phyloP scores from a whole-genome alignment of 2,329 filamentous ascomycete genomes.

The Paecilomyces formosus region DNA sequence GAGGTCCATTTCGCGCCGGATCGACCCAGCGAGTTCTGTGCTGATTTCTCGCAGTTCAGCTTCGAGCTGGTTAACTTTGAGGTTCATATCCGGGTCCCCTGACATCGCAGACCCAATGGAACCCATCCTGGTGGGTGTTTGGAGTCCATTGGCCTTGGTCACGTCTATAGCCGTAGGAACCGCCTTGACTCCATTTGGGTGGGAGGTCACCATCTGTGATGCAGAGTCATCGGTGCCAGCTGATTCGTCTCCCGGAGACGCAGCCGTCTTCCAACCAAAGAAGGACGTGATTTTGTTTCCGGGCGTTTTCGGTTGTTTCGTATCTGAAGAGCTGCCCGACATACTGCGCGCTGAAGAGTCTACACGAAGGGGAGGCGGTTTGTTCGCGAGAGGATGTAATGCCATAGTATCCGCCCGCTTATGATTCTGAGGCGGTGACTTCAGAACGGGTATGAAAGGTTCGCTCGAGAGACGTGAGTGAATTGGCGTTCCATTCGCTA shows the following conservation, averaged over 20 bases:
- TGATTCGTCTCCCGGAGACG: conserved; percentile 49
- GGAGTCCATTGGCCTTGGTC: conserved; percentile 45
- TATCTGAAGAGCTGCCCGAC: conserved; percentile 25
- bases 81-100: conserved; percentile 39
- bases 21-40: conserved; percentile 83
- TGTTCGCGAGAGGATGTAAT: conserved; percentile 32
- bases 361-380: conserved; percentile 37
- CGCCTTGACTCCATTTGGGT: conserved; percentile 24
- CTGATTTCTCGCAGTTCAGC: conserved; percentile 91
- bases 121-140: conserved; percentile 28
- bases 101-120: conserved; percentile 38
- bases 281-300: conserved; percentile 56
- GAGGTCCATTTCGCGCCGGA: conserved; percentile 89
- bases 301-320: conserved; percentile 43
- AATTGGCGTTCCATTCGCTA: conserved; percentile 30
- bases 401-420: conserved; percentile 37
- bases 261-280: conserved; percentile 57
- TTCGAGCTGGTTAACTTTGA: conserved; percentile 79
- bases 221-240: conserved; percentile 54
- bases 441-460: conserved; percentile 54
- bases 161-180: conserved; percentile 45
- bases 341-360: conserved; percentile 30
- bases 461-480: conserved; percentile 37
- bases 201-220: conserved; percentile 42
- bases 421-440: conserved; percentile 57